Conservation (phyloP, 106 monocot genomes). For the Amphibolis antarctica region DNA sequence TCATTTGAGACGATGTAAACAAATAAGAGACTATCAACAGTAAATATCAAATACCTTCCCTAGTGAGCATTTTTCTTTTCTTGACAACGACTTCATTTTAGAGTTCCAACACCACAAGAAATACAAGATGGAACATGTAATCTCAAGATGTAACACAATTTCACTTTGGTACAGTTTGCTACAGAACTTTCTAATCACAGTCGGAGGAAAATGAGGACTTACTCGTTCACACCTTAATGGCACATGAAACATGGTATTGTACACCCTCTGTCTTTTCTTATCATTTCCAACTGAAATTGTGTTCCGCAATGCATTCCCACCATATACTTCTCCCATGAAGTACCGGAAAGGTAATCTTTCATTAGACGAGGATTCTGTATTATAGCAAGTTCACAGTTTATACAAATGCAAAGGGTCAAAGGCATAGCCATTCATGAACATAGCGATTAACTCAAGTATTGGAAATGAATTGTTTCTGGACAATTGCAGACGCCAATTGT, state of each 20-base stretch:
- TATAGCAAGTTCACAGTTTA: background rate
- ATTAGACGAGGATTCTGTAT: constrained; percentile 34
- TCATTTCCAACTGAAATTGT: constrained; percentile 88
- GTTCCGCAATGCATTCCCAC: constrained; percentile 79
- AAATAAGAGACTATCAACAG: too few relatives aligned
- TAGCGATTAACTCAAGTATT: background rate
- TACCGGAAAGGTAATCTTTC: constrained; percentile 60
- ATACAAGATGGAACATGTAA: too few relatives aligned
- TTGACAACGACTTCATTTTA: too few relatives aligned
- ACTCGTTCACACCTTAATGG: constrained; percentile 97
- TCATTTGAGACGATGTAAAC: too few relatives aligned
- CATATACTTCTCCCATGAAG: constrained; percentile 68
- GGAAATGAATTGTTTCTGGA: too few relatives aligned
- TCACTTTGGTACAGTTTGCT: too few relatives aligned
- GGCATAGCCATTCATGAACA: background rate
- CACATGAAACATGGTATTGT: constrained; percentile 93
- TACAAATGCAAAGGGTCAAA: background rate
- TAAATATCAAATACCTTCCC: too few relatives aligned
- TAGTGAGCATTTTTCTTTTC: too few relatives aligned
- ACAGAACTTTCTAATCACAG: background rate
- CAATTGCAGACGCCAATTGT: background rate
- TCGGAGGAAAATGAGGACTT: constrained; percentile 11
- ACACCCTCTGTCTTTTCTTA: constrained; percentile 83
- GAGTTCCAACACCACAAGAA: too few relatives aligned
- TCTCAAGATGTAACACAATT: too few relatives aligned